phyloP scores from a whole-genome alignment of 768 basidiomycete genomes.

The Filobasidium floriforme region DNA sequence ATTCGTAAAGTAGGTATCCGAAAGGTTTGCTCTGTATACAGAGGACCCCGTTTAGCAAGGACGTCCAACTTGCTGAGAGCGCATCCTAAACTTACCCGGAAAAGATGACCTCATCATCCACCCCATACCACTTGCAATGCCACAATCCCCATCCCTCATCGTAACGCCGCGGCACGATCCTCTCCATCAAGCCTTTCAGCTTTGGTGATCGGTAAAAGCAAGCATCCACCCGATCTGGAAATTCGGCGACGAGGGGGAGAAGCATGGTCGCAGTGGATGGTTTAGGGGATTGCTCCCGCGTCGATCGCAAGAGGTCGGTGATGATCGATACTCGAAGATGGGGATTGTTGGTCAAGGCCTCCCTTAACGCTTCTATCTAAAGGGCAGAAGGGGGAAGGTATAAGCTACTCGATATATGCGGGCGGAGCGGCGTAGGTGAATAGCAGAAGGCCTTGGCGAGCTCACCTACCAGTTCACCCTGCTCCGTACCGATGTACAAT shows the following conservation, averaged over 20 bases:
- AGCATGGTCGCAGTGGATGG: conserved; percentile 53
- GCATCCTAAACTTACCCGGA: conserved; percentile 60
- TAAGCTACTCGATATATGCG: conserved; percentile 4
- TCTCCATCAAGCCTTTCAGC: conserved; percentile 64
- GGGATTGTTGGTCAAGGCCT: conserved; percentile 56
- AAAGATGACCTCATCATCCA: conserved; percentile 84
- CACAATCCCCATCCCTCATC: conserved; percentile 99
- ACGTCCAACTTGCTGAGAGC: neutral
- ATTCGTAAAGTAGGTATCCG: conserved; percentile 84
- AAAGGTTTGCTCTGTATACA: conserved; percentile 75
- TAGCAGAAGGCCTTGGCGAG: neutral
- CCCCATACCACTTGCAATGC: conserved; percentile 94
- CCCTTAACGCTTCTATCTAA: conserved; percentile 63
- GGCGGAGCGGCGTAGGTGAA: neutral
- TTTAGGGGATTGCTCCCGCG: conserved; percentile 47
- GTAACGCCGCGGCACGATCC: conserved; percentile 77
- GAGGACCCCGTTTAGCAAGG: neutral
- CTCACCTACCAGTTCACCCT: conserved; percentile 64
- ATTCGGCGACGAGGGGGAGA: conserved; percentile 63
- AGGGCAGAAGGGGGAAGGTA: neutral
- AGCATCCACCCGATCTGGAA: conserved; percentile 65
- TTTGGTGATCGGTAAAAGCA: conserved; percentile 83
- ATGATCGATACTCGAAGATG: conserved; percentile 62
- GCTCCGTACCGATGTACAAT: conserved; percentile 74
- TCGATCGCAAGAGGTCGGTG: conserved; percentile 61